Percentiles rank a stretch among this genome's conserved stretches.
Evolutionary conservation across 768 basidiomycete genomes (phyloP).

Genomic region (Suillus fuscotomentosus): DNA sequence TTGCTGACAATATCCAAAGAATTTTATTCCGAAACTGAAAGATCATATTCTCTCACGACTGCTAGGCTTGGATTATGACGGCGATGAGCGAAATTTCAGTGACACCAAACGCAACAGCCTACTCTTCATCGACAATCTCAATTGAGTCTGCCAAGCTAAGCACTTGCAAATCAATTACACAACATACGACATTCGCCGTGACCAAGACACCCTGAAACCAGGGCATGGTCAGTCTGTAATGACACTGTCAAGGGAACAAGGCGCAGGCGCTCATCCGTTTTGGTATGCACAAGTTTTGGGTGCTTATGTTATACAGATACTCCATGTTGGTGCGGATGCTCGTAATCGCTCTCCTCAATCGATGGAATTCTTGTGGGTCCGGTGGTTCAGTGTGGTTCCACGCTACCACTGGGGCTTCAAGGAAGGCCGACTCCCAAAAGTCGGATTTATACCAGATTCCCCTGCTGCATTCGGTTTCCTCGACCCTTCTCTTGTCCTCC

Average conservation of each 20-base stretch:
- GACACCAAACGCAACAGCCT: slow-evolving; percentile 1
- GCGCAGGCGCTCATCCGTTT: slow-evolving; percentile 15
- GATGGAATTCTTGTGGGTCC: slow-evolving; percentile 24
- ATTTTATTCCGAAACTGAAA: slow-evolving; percentile 17
- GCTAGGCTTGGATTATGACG: slow-evolving; percentile 12
- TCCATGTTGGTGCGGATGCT: slow-evolving; percentile 2
- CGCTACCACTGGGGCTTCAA: slow-evolving; percentile 10
- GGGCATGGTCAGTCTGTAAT: slow-evolving; percentile 16
- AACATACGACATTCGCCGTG: slow-evolving; percentile 18
- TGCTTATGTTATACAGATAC: slow-evolving; percentile 19
- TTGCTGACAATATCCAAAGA: slow-evolving; percentile 4
- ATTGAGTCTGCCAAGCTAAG: slow-evolving; percentile 1
- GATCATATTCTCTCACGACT: slow-evolving; percentile 21
- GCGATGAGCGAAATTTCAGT: slow-evolving; percentile 11
- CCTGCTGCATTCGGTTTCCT: slow-evolving; percentile 22
- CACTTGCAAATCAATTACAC: slow-evolving; percentile 17
- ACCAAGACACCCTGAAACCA: slow-evolving; percentile 12
- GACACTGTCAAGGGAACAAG: slow-evolving; percentile 16
- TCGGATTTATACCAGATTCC: slow-evolving; percentile 19
- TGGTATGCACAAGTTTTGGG: slow-evolving; percentile 23
- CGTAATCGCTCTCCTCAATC: slow-evolving; percentile 4
- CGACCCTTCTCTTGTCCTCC: slow-evolving; percentile 19
- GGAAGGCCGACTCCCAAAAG: slow-evolving; percentile 14
- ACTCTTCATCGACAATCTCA: slow-evolving; percentile 14
- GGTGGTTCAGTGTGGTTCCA: slow-evolving; percentile 12